phyloP scores from a whole-genome alignment of 1,139 yeast species.

The Pichia sp. region DNA sequence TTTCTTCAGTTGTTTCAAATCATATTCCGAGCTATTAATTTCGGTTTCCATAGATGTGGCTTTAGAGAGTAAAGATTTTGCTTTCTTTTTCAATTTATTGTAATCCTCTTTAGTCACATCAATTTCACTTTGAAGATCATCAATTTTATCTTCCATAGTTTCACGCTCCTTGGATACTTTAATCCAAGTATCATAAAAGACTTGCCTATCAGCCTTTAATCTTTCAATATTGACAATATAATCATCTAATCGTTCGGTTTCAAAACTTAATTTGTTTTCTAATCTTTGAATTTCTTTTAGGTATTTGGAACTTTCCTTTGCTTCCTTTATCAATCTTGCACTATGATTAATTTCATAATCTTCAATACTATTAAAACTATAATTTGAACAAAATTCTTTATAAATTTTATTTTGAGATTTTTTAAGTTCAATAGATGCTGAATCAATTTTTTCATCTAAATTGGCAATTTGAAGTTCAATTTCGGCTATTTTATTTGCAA shows the following conservation, averaged over 20 bases:
- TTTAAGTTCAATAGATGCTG: constrained; percentile 32
- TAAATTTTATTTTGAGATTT: constrained; percentile 42
- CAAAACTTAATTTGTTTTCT: constrained; percentile 59
- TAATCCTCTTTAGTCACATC: constrained; percentile 41
- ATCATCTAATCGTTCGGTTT: constrained; percentile 48
- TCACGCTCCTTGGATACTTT: constrained; percentile 32
- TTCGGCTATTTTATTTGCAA: constrained; percentile 21
- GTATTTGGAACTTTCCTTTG: constrained; percentile 59
- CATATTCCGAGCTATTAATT: constrained; percentile 35
- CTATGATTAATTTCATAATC: constrained; percentile 71
- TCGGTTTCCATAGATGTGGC: constrained; percentile 28
- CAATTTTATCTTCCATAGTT: constrained; percentile 36
- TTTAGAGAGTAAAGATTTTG: constrained; percentile 20
- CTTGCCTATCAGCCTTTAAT: constrained; percentile 32
- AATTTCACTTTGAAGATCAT: constrained; percentile 43
- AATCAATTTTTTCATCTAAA: constrained; percentile 17
- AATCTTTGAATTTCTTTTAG: constrained; percentile 56
- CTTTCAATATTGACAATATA: constrained; percentile 40
- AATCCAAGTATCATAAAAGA: constrained; percentile 33
- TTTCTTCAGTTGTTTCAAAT: constrained; percentile 31
- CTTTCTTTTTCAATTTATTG: constrained; percentile 25
- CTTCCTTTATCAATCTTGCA: constrained; percentile 48
- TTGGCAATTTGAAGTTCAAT: constrained; percentile 8
- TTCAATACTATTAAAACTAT: constrained; percentile 48
- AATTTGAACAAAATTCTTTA: constrained; percentile 45